phyloP scores from a whole-genome alignment of 1,139 yeast species.

The Pichia kudriavzevii region DNA sequence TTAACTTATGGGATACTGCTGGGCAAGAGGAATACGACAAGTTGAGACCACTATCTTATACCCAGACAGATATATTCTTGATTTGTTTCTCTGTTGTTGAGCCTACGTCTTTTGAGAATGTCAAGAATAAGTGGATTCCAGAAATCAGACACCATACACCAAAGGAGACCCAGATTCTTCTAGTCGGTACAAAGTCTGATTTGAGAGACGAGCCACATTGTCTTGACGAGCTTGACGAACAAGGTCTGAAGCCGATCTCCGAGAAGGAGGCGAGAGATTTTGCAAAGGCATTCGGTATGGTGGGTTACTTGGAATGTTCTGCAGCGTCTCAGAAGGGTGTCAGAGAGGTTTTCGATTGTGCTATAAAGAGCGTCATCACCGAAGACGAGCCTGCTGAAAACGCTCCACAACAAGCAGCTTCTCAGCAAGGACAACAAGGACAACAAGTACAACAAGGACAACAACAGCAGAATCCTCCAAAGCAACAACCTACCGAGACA shows the following conservation, averaged over 20 bases:
- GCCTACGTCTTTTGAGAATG: conserved; percentile 75
- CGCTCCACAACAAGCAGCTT: conserved; percentile 12
- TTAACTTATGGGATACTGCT: conserved; percentile 97
- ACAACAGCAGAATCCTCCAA: conserved; percentile 19
- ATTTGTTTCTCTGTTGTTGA: conserved; percentile 83
- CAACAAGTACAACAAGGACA: conserved; percentile 2
- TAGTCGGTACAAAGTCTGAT: conserved; percentile 85
- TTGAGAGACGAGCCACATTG: conserved; percentile 75
- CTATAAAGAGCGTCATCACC: conserved; percentile 62
- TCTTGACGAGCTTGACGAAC: conserved; percentile 60
- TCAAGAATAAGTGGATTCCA: conserved; percentile 73
- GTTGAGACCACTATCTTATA: conserved; percentile 83
- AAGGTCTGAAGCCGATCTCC: conserved; percentile 55
- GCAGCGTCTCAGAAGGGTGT: conserved; percentile 90
- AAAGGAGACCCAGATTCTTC: conserved; percentile 59
- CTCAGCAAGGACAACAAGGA: neutral
- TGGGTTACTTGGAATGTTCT: conserved; percentile 78
- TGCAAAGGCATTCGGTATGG: conserved; percentile 68
- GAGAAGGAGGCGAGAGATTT: conserved; percentile 56
- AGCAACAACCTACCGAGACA: too few relatives aligned
- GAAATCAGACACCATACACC: conserved; percentile 85
- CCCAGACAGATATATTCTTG: conserved; percentile 84
- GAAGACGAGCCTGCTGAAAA: conserved; percentile 51
- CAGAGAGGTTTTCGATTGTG: conserved; percentile 73
- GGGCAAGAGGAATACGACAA: conserved; percentile 94